Base-by-base conservation (phyloP, 805 yeast species). In the Blastobotrys terrestris region DNA sequence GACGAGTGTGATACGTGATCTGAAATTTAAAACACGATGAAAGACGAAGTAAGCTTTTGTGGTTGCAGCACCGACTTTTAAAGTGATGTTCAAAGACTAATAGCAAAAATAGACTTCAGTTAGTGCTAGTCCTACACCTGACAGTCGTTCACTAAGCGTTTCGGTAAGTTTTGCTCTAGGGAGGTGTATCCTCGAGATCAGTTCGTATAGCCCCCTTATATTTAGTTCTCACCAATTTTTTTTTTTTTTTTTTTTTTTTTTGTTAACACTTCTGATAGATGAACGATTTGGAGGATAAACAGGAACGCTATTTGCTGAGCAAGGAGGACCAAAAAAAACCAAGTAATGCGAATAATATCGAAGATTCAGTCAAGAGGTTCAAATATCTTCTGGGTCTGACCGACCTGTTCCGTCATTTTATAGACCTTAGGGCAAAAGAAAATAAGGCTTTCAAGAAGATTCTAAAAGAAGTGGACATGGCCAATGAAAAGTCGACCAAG, bases 401-500 rank as follows among this genome's bases (percentile, higher is more conserved):
- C 0, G 95, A 87, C 57, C 71, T 92, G 50, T 91, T 91, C 65
- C 81, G 95, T 31, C 87, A 87, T 63, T 91, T 91, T 67, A 87
- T 91, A 51, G 88, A 89, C 60, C 72, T 85, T 46, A 79, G 84
- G 58, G 89, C 95, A 8, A 78, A 87, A 50, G 82, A 83, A 60
- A 96, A 90, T 63, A 81, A 84, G 21, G 75, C 77, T 16, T 79
- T 90, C 62, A 53, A 55, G 21, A 53, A 51, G 44, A 58, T 72
- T 13, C 57, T 72, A 7, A 64, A 63, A 16, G 65, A 67, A 44
- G 71, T 69, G 8, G 67, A 63, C 44, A 44, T 22, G 39, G 60
- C 58, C 13, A 54, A 60, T 49, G 58, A 51, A 21, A 46, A 59
- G 55, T 41, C 61, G 51, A 52, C 54, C 56, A 41, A 48, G 59